phyloP scores from a whole-genome alignment of 768 basidiomycete genomes.

The Podaxis pistillaris region DNA sequence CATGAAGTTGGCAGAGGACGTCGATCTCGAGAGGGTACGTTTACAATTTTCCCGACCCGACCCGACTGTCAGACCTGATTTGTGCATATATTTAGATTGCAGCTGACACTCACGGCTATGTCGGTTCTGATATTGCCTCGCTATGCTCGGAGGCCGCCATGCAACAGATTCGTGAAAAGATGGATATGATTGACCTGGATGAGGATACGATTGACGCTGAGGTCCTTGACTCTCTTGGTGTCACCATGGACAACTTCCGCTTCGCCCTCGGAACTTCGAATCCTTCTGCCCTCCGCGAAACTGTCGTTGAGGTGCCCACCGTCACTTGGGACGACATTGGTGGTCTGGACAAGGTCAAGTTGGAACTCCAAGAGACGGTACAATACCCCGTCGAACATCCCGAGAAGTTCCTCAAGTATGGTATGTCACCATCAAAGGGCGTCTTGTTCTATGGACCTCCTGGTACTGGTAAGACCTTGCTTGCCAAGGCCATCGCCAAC shows the following conservation, averaged over 20 bases:
- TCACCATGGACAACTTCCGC: constrained; percentile 99
- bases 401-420: constrained; percentile 99
- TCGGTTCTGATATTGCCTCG: constrained; percentile 96
- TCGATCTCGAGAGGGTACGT: constrained; percentile 89
- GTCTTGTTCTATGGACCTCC: constrained; percentile 99
- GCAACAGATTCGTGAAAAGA: constrained; percentile 99
- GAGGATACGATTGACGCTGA: constrained; percentile 99
- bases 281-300: constrained; percentile 98
- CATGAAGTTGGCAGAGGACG: constrained; percentile 97
- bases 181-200: constrained; percentile 95
- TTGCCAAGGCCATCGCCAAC: constrained; percentile 99
- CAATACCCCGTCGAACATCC: constrained; percentile 99
- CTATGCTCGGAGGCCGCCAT: constrained; percentile 99
- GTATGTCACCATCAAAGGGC: constrained; percentile 99
- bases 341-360: constrained; percentile 99
- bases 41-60: constrained; percentile 3
- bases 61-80: background rate
- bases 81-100: constrained; percentile 64
- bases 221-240: constrained; percentile 96
- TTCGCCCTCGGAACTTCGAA: constrained; percentile 97
- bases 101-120: constrained; percentile 98
- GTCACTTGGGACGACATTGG: constrained; percentile 99
- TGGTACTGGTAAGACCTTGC: constrained; percentile 98
- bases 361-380: constrained; percentile 97
- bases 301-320: constrained; percentile 98